Evolutionary conservation across 106 monocot species (phyloP), one percentile per base, ranked within the genome.

Genomic region (Gastrodia elata): DNA sequence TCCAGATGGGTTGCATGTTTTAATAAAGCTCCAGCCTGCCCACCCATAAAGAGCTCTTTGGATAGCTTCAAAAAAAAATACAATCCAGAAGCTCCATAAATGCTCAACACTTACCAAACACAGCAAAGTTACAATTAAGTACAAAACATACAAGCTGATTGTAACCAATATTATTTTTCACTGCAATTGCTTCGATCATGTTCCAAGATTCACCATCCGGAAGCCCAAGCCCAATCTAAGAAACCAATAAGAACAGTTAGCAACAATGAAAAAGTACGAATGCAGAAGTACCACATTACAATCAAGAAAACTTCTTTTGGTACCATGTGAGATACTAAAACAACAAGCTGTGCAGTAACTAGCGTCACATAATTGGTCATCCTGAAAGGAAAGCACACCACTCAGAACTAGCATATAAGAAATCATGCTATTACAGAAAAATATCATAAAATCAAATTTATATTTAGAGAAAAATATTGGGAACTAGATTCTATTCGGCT

Each of bases 301-400:
- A 67, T 26, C 4, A 73, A 70, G 71, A 28, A 71, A 71, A 34
- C 18, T 69, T 39, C 25, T 18, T 26, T 69, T 2, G 41, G 49
- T 98, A 98, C 98, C 98, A 98, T 98, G 78, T 98, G 98, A 64
- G 83, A 87, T 82, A 93, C 87, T 56, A 98, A 73, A 44, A 98
- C 37, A 73, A 93, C 76, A 41, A 98, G 84, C 65, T 98, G 93
- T 0, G 93, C 90, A 39, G 93, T 93, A 77, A 90, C 84, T 72
- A 93, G 80, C 57, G 71, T 82, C 44, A 89, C 90, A 85, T 93
- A 93, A 77, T 93, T 93, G 8, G 87, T 77, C 74, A 91, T 81
- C 83, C 98, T 97, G 87, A 70, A 32, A 73, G 26, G 13, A 71
- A 78, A 38, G 65, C 57, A 64, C 10, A 75, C 30, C 10, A 48